phyloP scores from a whole-genome alignment of 2,329 filamentous ascomycete species.

The Aspergillus aculeatinus region DNA sequence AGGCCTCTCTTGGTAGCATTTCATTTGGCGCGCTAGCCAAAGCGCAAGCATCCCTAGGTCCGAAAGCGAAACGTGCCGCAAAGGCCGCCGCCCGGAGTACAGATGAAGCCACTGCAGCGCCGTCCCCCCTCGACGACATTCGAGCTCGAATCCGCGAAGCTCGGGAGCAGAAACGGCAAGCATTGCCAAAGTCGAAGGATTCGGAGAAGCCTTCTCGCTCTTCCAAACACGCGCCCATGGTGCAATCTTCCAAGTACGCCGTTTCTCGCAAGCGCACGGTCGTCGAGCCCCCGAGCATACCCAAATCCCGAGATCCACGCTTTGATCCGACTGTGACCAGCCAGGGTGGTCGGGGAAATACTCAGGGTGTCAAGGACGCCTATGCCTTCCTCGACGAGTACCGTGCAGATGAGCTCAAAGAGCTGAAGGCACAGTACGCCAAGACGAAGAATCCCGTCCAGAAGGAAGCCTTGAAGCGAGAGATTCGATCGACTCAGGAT shows the following conservation, averaged over 20 bases:
- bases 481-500: constrained; percentile 76
- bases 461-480: constrained; percentile 69
- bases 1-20: constrained; percentile 56
- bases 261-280: constrained; percentile 80
- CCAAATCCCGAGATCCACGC: constrained; percentile 78
- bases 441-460: constrained; percentile 63
- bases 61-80: constrained; percentile 34
- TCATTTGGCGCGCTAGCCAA: constrained; percentile 90
- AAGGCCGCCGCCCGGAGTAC: constrained; percentile 15
- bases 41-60: constrained; percentile 69
- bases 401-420: constrained; percentile 75
- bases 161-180: constrained; percentile 41
- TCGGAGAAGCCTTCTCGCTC: constrained; percentile 46
- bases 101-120: constrained; percentile 18
- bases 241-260: constrained; percentile 77
- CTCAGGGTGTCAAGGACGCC: constrained; percentile 62
- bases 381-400: constrained; percentile 91
- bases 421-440: constrained; percentile 67
- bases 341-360: constrained; percentile 31
- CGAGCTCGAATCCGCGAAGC: constrained; percentile 42
- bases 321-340: constrained; percentile 67
- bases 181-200: constrained; percentile 27
- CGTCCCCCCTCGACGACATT: constrained; percentile 39
- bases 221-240: constrained; percentile 86
- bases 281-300: constrained; percentile 53